Evolutionary conservation across 2,329 filamentous ascomycete genomes (phyloP).

Genomic region (Dothistroma septosporum): DNA sequence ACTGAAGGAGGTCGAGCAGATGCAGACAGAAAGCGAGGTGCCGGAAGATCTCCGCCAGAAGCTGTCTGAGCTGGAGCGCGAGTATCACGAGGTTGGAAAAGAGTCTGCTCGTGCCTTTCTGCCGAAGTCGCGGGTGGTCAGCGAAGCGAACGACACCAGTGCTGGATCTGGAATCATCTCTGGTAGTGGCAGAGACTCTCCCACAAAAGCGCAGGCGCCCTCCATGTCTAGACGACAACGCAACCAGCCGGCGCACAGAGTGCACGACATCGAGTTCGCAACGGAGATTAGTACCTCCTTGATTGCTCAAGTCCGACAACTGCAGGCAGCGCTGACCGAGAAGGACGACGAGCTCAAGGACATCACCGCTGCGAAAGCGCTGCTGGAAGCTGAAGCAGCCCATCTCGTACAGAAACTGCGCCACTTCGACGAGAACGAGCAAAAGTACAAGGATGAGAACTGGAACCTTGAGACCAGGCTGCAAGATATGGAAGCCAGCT

Average conservation of each 20-base stretch:
- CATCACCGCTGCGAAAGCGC: slow-evolving; percentile 68
- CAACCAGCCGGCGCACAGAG: slow-evolving; percentile 81
- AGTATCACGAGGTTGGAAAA: slow-evolving; percentile 89
- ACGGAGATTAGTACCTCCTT: slow-evolving; percentile 95
- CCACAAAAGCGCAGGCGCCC: slow-evolving; percentile 81
- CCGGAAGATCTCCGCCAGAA: slow-evolving; percentile 77
- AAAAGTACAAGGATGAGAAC: slow-evolving; percentile 96
- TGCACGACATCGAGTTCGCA: slow-evolving; percentile 97
- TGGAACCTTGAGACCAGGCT: slow-evolving; percentile 94
- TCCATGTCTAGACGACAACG: slow-evolving; percentile 63
- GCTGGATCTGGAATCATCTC: slow-evolving; percentile 57
- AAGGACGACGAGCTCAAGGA: slow-evolving; percentile 81
- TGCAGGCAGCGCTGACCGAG: slow-evolving; percentile 80
- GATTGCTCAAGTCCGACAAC: slow-evolving; percentile 85
- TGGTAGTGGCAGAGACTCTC: slow-evolving; percentile 77
- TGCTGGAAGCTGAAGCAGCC: slow-evolving; percentile 77
- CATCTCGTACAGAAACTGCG: slow-evolving; percentile 74
- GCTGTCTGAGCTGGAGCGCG: slow-evolving; percentile 81
- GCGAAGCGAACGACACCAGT: slow-evolving; percentile 24
- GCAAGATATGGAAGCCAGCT: slow-evolving; percentile 71
- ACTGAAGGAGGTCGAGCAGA: slow-evolving; percentile 75
- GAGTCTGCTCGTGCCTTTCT: slow-evolving; percentile 87
- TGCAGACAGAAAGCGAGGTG: slow-evolving; percentile 64
- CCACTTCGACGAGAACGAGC: slow-evolving; percentile 85
- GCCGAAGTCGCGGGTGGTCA: slow-evolving; percentile 57